Conservation (phyloP, 768 basidiomycete genomes). For the Tephrocybe sp. region DNA sequence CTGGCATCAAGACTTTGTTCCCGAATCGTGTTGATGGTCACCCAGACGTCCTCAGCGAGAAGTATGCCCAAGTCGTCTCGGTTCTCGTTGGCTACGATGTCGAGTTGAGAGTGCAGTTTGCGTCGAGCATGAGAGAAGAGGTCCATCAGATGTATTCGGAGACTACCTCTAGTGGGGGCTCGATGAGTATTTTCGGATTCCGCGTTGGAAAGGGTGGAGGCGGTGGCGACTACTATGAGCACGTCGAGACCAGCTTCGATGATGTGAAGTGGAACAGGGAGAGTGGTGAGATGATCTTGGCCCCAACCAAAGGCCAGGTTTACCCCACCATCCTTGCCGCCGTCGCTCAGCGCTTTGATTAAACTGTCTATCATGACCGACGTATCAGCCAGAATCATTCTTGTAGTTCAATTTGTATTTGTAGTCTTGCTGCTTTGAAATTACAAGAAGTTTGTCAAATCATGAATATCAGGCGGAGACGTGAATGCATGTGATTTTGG, state of each 20-base stretch:
- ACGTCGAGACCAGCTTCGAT: slow-evolving; percentile 4
- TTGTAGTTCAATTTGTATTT: too few species aligned
- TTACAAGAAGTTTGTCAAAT: background rate
- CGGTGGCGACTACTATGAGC: background rate
- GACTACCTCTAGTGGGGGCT: slow-evolving; percentile 1
- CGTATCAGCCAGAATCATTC: background rate
- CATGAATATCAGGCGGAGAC: background rate
- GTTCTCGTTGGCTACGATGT: slow-evolving; percentile 9
- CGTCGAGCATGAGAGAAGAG: background rate
- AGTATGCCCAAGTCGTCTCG: slow-evolving; percentile 1
- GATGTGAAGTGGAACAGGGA: slow-evolving; percentile 8
- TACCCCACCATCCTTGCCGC: slow-evolving; percentile 9
- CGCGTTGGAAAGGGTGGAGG: background rate
- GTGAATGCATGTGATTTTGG: slow-evolving; percentile 6
- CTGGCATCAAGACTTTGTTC: slow-evolving; percentile 8
- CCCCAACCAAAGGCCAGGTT: slow-evolving; percentile 7
- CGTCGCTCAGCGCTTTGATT: background rate
- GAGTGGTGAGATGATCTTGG: slow-evolving; percentile 6
- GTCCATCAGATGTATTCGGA: slow-evolving; percentile 5
- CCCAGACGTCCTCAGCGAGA: slow-evolving; percentile 10
- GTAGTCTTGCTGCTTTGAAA: background rate
- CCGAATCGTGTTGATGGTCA: slow-evolving; percentile 2
- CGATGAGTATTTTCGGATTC: slow-evolving; percentile 10
- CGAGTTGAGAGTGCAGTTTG: slow-evolving; percentile 5
- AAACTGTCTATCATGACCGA: background rate